Conservation (phyloP, 768 basidiomycete genomes). For the Kwoniella sp. region DNA sequence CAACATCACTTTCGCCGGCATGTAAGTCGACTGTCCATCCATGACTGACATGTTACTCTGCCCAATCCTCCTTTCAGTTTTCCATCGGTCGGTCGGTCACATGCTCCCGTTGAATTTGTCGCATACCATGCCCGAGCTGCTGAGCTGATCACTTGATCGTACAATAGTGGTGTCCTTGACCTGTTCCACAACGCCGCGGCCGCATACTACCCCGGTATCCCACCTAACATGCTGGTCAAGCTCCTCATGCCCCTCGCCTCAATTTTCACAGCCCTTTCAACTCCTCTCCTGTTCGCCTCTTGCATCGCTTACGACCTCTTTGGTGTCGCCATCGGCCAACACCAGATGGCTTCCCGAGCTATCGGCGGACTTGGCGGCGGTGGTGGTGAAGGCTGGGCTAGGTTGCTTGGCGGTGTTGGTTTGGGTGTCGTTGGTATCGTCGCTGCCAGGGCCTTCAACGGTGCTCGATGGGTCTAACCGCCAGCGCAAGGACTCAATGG, state of each 20-base stretch:
- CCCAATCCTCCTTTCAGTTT: neutral
- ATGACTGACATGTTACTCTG: neutral
- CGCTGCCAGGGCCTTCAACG: conserved; percentile 32
- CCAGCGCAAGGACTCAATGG: neutral
- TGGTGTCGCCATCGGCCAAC: conserved; percentile 48
- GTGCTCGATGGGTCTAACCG: conserved; percentile 37
- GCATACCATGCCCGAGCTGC: too few relatives aligned
- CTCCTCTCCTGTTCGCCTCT: conserved; percentile 40
- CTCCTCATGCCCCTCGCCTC: conserved; percentile 35
- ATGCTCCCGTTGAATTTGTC: too few relatives aligned
- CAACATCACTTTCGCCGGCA: conserved; percentile 51
- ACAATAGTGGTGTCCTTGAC: conserved; percentile 38
- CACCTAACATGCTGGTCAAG: conserved; percentile 43
- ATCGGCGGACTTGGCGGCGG: conserved; percentile 39
- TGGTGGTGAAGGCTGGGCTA: conserved; percentile 48
- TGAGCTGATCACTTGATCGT: neutral
- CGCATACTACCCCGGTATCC: conserved; percentile 41
- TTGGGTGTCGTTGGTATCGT: conserved; percentile 40
- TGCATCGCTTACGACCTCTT: conserved; percentile 45
- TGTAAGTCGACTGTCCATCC: conserved; percentile 29
- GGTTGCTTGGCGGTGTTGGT: conserved; percentile 36
- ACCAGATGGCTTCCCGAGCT: conserved; percentile 40
- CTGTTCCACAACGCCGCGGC: conserved; percentile 50
- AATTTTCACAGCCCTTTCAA: conserved; percentile 38
- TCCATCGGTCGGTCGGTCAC: too few relatives aligned